A percentile compares a stretch with the other conserved stretches of the same genome.
These are phyloP conservation scores for Linanthus parryae DNA, from an alignment of 148 eudicot species.

Conservation along the genomic window DNA sequence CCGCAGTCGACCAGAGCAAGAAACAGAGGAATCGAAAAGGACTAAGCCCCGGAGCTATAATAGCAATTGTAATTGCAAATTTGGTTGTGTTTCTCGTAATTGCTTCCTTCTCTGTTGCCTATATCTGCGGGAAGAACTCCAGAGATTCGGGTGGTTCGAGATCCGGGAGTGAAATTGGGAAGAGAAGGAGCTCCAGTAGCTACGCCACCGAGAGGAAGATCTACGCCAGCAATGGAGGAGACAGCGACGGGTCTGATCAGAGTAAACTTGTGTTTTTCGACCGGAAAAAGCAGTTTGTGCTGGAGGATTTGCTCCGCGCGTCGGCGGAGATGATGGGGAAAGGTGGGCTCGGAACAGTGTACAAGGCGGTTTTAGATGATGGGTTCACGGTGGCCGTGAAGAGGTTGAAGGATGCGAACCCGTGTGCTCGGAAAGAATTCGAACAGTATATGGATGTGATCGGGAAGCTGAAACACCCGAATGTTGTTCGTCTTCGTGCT, in stretches of 20 bases:
- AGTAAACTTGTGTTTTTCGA: conserved; percentile 75
- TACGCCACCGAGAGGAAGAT: conserved; percentile 56
- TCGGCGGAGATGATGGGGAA: conserved; percentile 98
- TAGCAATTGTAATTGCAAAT: conserved; percentile 41
- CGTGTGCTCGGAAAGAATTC: conserved; percentile 89
- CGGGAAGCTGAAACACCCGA: conserved; percentile 76
- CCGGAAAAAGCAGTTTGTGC: conserved; percentile 65
- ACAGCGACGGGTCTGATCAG: conserved; percentile 62
- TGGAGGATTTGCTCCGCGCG: conserved; percentile 80
- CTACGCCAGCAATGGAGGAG: conserved; percentile 46
- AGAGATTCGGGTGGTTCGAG: conserved; percentile 21
- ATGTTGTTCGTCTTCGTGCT: conserved; percentile 73
- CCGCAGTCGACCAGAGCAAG: conserved; percentile 6
- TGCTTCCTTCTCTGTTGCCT: conserved; percentile 31
- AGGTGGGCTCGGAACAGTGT: conserved; percentile 83
- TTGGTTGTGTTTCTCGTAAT: conserved; percentile 38
- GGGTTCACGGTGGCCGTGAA: conserved; percentile 82
- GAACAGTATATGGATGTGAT: conserved; percentile 92
- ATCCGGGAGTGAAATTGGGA: conserved; percentile 38
- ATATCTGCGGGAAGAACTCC: conserved; percentile 42
- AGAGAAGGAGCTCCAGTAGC: conserved; percentile 75
- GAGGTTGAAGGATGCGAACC: conserved; percentile 88
- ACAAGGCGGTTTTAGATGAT: conserved; percentile 78
- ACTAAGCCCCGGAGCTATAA: conserved; percentile 42
- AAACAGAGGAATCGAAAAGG: conserved; percentile 21